phyloP scores from a whole-genome alignment of 2,329 filamentous ascomycete genomes.

The Pestalotiopsis sp. region DNA sequence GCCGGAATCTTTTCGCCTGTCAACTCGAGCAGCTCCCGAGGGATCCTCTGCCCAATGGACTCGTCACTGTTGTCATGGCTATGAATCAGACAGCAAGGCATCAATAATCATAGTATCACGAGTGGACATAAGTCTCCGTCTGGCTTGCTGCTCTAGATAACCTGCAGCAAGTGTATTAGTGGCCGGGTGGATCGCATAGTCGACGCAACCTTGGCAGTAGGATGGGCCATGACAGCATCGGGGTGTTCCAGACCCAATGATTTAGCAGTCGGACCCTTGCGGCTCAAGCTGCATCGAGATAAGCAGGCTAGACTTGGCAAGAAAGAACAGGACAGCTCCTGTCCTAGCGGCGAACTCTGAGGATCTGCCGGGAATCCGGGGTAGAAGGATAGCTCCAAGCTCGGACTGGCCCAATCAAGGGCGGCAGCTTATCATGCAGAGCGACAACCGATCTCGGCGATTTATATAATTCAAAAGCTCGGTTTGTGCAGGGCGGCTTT shows the following conservation, averaged over 20 bases:
- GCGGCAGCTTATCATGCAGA: background rate
- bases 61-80: background rate
- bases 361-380: background rate
- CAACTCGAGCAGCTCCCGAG: too few species aligned
- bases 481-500: background rate
- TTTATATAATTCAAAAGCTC: background rate
- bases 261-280: background rate
- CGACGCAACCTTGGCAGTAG: background rate
- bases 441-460: background rate
- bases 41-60: too few species aligned
- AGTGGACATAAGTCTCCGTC: background rate
- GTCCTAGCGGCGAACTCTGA: background rate
- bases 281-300: background rate
- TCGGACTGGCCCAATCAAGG: background rate
- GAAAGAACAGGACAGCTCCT: background rate
- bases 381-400: background rate
- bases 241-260: background rate
- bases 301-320: background rate
- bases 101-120: background rate
- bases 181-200: background rate
- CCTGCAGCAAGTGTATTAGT: background rate
- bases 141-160: background rate
- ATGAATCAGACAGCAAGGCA: background rate
- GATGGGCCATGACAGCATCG: background rate
- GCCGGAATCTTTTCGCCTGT: too few species aligned